Evolutionary conservation across 306 rosid genomes (phyloP), one percentile per base, ranked within the genome.

Genomic region (Lathyrus oleraceus): DNA sequence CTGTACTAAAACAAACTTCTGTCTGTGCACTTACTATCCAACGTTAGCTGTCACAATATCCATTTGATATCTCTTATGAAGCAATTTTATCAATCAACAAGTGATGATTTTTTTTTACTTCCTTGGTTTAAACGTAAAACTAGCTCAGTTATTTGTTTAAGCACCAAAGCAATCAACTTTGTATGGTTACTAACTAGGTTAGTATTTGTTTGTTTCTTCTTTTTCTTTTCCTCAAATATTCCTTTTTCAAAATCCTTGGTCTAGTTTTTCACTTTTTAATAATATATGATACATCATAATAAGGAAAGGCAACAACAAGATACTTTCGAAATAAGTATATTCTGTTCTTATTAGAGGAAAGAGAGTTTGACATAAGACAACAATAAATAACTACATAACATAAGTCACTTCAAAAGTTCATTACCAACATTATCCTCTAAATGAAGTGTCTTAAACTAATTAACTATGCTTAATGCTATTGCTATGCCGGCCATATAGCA

Each of bases 401-500:
- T 2, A 48, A 73, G 71, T 68, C 74, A 54, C 53, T 49, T 54
- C 11, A 28, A 30, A 59, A n/a, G 21, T 59, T 61, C 28, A 30
- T 15, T 27, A 8, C 20, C 48, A 58, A 38, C 56, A 47, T 67
- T 54, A 48, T 58, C 10, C 62, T 64, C 63, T 44, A 44, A 64
- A 70, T 12, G 64, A 45, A 0, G 43, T 19, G 13, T 43, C 35
- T 58, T 51, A 54, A 76, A 60, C 65, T 35, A 60, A 60, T 20
- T 62, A 61, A 52, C 42, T 14, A 51, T 28, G 43, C 39, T 35
- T 35, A 35, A 1, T 35, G 39, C 39, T 35, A 7, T 7, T 19
- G 40, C 61, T 32, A 45, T 39, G 86, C 86, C 78, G 78, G 80
- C 86, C 68, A 32, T 51, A 3, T 38, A 43, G 66, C 32, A 51